Evolutionary conservation across 2,329 filamentous ascomycete genomes (phyloP), one percentile per base, ranked within the genome.

Genomic region (Xylaria sp.): DNA sequence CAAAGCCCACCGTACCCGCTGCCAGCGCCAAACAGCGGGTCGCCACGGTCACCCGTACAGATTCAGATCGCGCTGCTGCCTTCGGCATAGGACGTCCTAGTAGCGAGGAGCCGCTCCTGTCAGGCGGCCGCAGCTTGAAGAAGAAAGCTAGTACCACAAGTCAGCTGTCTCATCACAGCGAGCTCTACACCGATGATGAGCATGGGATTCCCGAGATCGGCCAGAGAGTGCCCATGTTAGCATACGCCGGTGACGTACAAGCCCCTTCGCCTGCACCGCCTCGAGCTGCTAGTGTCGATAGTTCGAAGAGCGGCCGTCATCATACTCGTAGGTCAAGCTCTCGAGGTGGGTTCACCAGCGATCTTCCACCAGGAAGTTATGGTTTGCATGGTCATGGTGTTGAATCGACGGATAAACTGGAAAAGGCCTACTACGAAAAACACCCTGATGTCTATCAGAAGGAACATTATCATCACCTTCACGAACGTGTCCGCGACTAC

Each of bases 131-230:
- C 63, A 87, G 86, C 72, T 80, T 90, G 68, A 89, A 88, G 79
- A 89, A 91, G 72, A 89, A 89, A 72, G 84, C 87, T 36, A 93
- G 89, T 77, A 86, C 81, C 4, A 75, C 80, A 49, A 84, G 84
- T 67, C 85, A 86, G 60, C 78, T 84, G 44, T 85, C 86, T 49
- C 83, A 84, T 56, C 84, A 77, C 46, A 76, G 84, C 65, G 83
- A 85, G 54, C 81, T 80, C 48, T 82, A 90, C 71, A 77, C 81
- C 48, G 91, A 91, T 20, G 92, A 95, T 54, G 92, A 96, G 72
- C 90, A 94, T 64, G 95, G 94, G 26, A 97, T 97, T 74, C 94
- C 94, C 2, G 93, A 97, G 78, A 96, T 97, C 73, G 95, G 95
- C 57, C 89, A 93, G 76, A 92, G 94, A 77, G 95, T 99, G 46